These are phyloP conservation scores for Penicillium silybi DNA, from an alignment of 495 filamentous ascomycete species.

Conservation along the genomic window DNA sequence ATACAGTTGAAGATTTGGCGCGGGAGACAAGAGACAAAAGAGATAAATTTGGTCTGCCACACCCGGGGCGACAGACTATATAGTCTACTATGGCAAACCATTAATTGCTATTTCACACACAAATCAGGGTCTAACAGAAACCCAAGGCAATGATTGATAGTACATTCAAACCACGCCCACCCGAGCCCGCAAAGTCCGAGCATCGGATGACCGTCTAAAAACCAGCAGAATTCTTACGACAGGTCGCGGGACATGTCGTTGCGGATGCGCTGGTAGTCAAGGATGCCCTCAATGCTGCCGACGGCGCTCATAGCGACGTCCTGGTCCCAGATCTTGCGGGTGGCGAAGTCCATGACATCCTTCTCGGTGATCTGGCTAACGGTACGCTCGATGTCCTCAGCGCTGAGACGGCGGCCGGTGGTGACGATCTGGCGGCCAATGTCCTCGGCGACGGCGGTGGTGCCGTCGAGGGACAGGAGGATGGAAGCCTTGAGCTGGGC, in stretches of 20 bases:
- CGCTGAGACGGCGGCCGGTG: constrained; percentile 83
- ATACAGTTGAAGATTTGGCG: background rate
- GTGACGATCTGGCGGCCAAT: constrained; percentile 98
- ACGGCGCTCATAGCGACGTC: constrained; percentile 91
- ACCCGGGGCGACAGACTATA: constrained; percentile 22
- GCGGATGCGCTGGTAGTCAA: constrained; percentile 87
- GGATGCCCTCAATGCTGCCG: constrained; percentile 82
- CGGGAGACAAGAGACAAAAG: constrained; percentile 19
- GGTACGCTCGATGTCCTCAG: constrained; percentile 89
- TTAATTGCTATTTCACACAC: constrained; percentile 38
- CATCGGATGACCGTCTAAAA: constrained; percentile 14
- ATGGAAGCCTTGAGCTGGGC: constrained; percentile 98
- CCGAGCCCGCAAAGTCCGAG: background rate
- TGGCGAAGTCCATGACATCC: constrained; percentile 94
- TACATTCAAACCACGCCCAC: constrained; percentile 31
- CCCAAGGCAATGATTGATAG: constrained; percentile 36
- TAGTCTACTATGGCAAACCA: constrained; percentile 36
- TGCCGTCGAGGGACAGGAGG: constrained; percentile 93
- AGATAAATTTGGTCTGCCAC: constrained; percentile 24
- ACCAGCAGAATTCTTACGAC: constrained; percentile 32
- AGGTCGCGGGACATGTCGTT: constrained; percentile 86
- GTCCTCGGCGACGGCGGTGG: constrained; percentile 94
- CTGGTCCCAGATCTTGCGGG: constrained; percentile 91
- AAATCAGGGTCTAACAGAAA: constrained; percentile 30
- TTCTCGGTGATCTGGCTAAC: constrained; percentile 88